Evolutionary conservation across 1,284 basidiomycete species (phyloP).

Genomic region (Retiboletus flavoniger): DNA sequence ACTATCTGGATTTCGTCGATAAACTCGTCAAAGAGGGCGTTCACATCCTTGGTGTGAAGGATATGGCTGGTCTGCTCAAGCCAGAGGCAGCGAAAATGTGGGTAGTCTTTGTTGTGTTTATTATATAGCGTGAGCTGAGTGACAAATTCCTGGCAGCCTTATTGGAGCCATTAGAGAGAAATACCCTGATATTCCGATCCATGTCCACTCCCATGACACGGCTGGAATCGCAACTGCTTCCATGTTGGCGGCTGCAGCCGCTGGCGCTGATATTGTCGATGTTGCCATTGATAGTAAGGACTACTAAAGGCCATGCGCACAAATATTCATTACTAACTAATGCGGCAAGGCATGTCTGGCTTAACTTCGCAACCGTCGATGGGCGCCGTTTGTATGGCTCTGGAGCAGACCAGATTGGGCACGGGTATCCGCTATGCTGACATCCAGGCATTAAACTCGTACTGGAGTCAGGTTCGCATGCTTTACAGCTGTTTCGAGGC

Average conservation of each 20-base stretch:
- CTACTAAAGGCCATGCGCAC: background rate
- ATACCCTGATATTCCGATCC: constrained; percentile 97
- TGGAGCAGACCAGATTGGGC: constrained; percentile 94
- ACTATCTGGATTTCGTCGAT: constrained; percentile 96
- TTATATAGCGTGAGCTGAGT: constrained; percentile 6
- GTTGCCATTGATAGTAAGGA: constrained; percentile 94
- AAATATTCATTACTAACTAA: constrained; percentile 8
- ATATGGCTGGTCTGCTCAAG: constrained; percentile 99
- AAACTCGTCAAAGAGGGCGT: constrained; percentile 95
- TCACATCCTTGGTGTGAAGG: constrained; percentile 98
- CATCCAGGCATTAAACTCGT: constrained; percentile 95
- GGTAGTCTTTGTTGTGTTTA: constrained; percentile 26
- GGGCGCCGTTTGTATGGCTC: constrained; percentile 92
- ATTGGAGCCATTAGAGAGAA: constrained; percentile 93
- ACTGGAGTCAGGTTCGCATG: constrained; percentile 97
- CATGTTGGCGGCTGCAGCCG: constrained; percentile 94
- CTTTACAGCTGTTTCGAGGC: constrained; percentile 98
- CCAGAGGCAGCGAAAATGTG: constrained; percentile 89
- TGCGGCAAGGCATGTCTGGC: constrained; percentile 86
- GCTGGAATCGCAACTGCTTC: constrained; percentile 96
- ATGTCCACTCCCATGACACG: constrained; percentile 99
- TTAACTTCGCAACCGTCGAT: constrained; percentile 98
- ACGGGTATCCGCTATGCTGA: constrained; percentile 98
- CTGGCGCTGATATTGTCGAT: constrained; percentile 97
- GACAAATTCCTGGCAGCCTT: constrained; percentile 51